phyloP scores from a whole-genome alignment of 441 rosid genomes.

The Pelargonium fulgidum region DNA sequence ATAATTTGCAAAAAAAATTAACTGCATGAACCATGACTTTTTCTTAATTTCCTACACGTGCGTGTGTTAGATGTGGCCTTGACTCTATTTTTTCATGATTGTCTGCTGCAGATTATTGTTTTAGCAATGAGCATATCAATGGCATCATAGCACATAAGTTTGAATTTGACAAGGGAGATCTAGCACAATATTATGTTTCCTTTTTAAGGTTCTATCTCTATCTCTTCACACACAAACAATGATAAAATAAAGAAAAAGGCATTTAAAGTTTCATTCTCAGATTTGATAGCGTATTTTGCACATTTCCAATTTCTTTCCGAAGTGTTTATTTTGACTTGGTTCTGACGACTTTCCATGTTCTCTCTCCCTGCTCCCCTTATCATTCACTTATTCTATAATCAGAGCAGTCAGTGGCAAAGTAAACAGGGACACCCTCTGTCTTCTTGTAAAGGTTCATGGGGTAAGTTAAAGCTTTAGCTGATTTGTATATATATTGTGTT shows the following conservation, averaged over 20 bases:
- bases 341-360: slow-evolving; percentile 14
- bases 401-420: slow-evolving; percentile 71
- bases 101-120: slow-evolving; percentile 52
- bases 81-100: slow-evolving; percentile 2
- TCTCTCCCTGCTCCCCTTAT: neutral
- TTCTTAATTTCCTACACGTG: neutral
- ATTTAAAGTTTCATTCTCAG: slow-evolving; percentile 3
- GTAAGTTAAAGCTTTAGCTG: slow-evolving; percentile 35
- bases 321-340: slow-evolving; percentile 10
- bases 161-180: slow-evolving; percentile 50
- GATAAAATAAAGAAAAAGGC: neutral
- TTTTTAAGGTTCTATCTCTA: slow-evolving; percentile 51
- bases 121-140: slow-evolving; percentile 65
- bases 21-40: neutral
- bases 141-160: slow-evolving; percentile 46
- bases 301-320: slow-evolving; percentile 4
- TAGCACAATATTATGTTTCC: slow-evolving; percentile 53
- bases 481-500: neutral
- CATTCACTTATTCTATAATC: slow-evolving; percentile 22
- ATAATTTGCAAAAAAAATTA: neutral
- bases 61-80: neutral
- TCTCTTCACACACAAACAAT: slow-evolving; percentile 8
- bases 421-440: slow-evolving; percentile 59
- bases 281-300: neutral
- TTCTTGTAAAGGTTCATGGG: slow-evolving; percentile 58